These are phyloP conservation scores for Myxozyma monticola DNA, from an alignment of 805 yeast species.

Conservation along the genomic window DNA sequence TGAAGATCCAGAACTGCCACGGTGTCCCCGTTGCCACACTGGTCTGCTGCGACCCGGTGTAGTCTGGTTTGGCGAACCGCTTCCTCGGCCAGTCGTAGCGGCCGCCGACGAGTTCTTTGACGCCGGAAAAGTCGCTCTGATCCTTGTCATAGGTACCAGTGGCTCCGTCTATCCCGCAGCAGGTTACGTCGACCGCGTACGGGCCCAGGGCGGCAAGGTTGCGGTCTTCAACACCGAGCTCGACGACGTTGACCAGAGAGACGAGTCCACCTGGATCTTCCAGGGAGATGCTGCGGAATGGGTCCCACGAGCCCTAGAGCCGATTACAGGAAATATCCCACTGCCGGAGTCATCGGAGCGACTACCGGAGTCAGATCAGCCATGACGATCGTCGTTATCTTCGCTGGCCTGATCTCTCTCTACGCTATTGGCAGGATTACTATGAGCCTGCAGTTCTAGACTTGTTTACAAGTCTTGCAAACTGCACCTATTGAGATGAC, in stretches of 20 bases:
- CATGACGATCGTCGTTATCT: too few relatives aligned
- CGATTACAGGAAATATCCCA: constrained; percentile 35
- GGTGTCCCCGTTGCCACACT: constrained; percentile 71
- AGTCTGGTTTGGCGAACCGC: constrained; percentile 92
- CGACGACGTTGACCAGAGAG: constrained; percentile 10
- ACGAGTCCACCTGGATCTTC: constrained; percentile 15
- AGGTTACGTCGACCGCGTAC: constrained; percentile 79
- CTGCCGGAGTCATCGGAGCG: neutral
- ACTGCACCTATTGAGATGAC: too few relatives aligned
- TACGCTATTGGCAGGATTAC: too few relatives aligned
- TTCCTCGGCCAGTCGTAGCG: constrained; percentile 64
- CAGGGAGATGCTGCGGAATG: constrained; percentile 73
- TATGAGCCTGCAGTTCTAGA: too few relatives aligned
- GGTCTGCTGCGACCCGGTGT: constrained; percentile 82
- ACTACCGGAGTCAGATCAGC: too few relatives aligned
- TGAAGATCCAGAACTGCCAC: constrained; percentile 58
- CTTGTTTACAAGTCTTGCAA: too few relatives aligned
- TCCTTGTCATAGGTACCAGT: constrained; percentile 81
- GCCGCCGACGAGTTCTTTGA: constrained; percentile 70
- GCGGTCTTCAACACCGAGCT: constrained; percentile 78
- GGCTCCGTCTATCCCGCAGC: constrained; percentile 91
- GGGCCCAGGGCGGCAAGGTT: constrained; percentile 70
- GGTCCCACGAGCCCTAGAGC: constrained; percentile 67
- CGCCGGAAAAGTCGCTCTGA: constrained; percentile 60
- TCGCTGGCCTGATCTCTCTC: too few relatives aligned